Base-by-base conservation (phyloP, 805 yeast species). In the Saturnispora diversa region DNA sequence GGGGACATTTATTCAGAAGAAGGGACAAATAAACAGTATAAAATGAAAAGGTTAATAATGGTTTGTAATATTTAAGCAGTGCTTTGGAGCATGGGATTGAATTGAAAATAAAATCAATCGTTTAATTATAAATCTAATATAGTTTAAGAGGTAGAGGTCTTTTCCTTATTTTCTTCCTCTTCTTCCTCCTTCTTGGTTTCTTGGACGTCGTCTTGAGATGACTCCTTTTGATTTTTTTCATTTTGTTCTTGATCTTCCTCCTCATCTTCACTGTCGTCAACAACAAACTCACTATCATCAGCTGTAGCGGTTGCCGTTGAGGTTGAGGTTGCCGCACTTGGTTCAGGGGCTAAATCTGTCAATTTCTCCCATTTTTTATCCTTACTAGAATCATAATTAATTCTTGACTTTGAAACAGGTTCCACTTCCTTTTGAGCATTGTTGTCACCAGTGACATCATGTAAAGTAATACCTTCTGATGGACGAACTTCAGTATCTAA, bases 191-290 rank as follows among this genome's bases (percentile, higher is more conserved):
- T 27, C 31, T 19, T 30, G 27, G 6, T 27, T 30, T n/a, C 20
- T 22, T 20, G 32, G 12, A n/a, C 16, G 5, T 5, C 6, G 7
- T 29, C 35, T 12, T 27, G 15, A 9, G 17, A 24, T 17, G 33
- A n/a, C n/a, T n/a, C n/a, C n/a, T n/a, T n/a, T n/a, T n/a, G n/a
- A n/a, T n/a, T n/a, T n/a, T n/a, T n/a, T n/a, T n/a, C n/a, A n/a
- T n/a, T n/a, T n/a, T n/a, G 36, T 5, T 45, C 43, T 3, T 48
- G 53, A 6, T 52, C 61, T 5, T 55, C 63, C 17, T 34, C 29
- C 12, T 62, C 68, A 30, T 70, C 76, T 39, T 71, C 76, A 43
- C 71, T 65, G 40, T 70, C 75, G 31, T 69, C 75, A 35, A 74
- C 69, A 36, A 67, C 57, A 49, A 74, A 74, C 4, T 73, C 71